Evolutionary conservation across 495 filamentous ascomycete genomes (phyloP).

Genomic region (Massariosphaeria phaeospora): DNA sequence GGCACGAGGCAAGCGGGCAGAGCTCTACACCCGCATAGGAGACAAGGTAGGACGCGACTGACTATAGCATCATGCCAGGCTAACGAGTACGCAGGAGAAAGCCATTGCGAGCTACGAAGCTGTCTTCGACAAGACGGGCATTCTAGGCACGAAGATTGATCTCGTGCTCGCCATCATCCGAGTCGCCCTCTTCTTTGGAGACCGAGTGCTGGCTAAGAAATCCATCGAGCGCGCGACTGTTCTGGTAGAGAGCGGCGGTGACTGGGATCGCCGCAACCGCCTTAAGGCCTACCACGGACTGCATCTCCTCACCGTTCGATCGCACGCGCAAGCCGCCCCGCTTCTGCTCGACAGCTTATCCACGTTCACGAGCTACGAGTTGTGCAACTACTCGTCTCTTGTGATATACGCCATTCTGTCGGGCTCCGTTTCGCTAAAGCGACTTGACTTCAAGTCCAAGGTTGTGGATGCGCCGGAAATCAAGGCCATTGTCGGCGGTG

Average conservation of each 20-base stretch:
- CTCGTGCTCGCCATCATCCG: conserved; percentile 93
- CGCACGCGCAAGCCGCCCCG: conserved; percentile 83
- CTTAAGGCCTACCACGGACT: conserved; percentile 97
- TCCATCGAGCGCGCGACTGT: conserved; percentile 84
- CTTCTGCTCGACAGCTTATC: conserved; percentile 92
- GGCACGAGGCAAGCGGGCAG: conserved; percentile 87
- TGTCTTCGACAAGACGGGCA: conserved; percentile 87
- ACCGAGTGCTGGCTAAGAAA: conserved; percentile 85
- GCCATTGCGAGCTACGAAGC: conserved; percentile 86
- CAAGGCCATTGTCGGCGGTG: conserved; percentile 86
- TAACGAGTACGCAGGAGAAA: conserved; percentile 62
- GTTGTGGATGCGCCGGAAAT: conserved; percentile 98
- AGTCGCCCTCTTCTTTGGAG: conserved; percentile 90
- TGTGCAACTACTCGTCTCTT: conserved; percentile 89
- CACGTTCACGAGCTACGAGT: conserved; percentile 97
- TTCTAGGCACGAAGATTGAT: conserved; percentile 94
- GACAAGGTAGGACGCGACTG: conserved; percentile 69
- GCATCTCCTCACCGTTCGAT: conserved; percentile 83
- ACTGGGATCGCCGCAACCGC: conserved; percentile 97
- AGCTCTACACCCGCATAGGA: conserved; percentile 88
- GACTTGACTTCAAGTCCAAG: conserved; percentile 97
- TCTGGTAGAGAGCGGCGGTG: conserved; percentile 87
- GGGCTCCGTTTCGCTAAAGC: conserved; percentile 87
- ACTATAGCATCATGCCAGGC: background rate
- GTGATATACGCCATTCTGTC: conserved; percentile 95